Percentiles rank a stretch among this genome's conserved stretches.
These are phyloP conservation scores for Allium fistulosum DNA, from an alignment of 106 monocot genomes.

Conservation along the genomic window DNA sequence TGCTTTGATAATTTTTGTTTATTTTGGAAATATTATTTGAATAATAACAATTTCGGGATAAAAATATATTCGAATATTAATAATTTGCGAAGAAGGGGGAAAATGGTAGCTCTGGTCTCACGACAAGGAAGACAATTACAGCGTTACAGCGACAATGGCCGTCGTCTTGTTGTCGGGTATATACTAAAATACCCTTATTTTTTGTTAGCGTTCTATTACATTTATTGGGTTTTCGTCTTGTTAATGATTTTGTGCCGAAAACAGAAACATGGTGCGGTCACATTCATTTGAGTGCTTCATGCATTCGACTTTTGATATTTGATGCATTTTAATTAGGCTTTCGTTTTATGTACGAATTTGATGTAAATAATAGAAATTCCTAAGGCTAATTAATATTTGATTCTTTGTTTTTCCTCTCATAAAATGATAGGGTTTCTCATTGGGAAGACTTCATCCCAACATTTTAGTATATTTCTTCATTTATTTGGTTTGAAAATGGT, in stretches of 20 bases:
- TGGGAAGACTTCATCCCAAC: too few species aligned
- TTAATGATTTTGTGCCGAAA: too few species aligned
- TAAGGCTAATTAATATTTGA: not conserved
- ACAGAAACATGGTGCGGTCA: too few species aligned
- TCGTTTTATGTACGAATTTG: not conserved
- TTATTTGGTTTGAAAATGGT: too few species aligned
- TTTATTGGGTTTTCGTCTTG: not conserved
- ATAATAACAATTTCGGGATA: too few species aligned
- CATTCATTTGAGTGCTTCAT: not conserved
- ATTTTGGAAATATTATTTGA: too few species aligned
- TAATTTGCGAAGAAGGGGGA: not conserved
- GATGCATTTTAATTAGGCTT: not conserved
- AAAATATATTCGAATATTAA: too few species aligned
- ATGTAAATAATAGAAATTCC: conserved; percentile 1
- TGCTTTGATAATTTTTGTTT: too few species aligned
- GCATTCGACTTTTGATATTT: not conserved
- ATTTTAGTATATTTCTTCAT: too few species aligned
- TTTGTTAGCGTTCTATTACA: too few species aligned
- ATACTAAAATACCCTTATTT: not conserved
- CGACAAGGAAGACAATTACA: conserved; percentile 37
- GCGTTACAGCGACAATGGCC: conserved; percentile 26
- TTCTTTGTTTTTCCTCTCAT: not conserved
- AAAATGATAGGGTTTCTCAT: not conserved
- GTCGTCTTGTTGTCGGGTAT: conserved; percentile 42
- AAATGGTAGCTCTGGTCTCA: conserved; percentile 29